Evolutionary conservation across 495 filamentous ascomycete species (phyloP), one percentile per base, ranked within the genome.

Genomic region (Penicillium odoratum): DNA sequence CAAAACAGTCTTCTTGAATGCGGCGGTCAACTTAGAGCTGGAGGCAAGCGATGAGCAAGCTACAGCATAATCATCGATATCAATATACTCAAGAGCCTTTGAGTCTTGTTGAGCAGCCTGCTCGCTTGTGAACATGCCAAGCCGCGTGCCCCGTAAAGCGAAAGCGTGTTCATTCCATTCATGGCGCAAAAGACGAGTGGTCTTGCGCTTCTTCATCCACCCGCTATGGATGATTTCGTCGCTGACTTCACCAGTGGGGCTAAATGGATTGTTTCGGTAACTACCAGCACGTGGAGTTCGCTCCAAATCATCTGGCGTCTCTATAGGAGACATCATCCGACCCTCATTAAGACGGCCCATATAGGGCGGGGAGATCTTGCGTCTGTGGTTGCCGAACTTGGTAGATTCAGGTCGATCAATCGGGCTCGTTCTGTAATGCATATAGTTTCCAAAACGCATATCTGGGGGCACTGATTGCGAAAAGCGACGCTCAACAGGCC

Each of bases 171-270:
- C 90, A 63, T 94, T 80, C 94, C 94, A 98, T 61, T 98, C 93
- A 65, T 97, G 93, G 16, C 92, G 86, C 3, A 98, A 81, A 71
- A 97, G 84, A 57, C 84, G 85, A 15, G 90, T 90, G 15, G 87
- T 92, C 75, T 92, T 92, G 56, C 93, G 89, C 81, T 98, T 97
- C 81, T 92, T 93, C 87, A 98, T 96, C 69, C 84, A 92, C 1
- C 94, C 93, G 42, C 84, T 81, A 69, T 93, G 87, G 15, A 79
- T 86, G 26, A 89, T 67, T 48, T 76, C 76, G 7, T 55, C 60
- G 4, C 4, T 25, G n/a, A 15, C 11, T 21, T 11, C n/a, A 8
- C 8, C 8, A 4, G 48, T 18, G 2, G 36, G 38, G 1, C 64
- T 56, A 56, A 65, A 62, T 51, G 63, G 67, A 49, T 68, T 65